Conservation (phyloP, 305 asterid genomes). For the Rubia peregrina region DNA sequence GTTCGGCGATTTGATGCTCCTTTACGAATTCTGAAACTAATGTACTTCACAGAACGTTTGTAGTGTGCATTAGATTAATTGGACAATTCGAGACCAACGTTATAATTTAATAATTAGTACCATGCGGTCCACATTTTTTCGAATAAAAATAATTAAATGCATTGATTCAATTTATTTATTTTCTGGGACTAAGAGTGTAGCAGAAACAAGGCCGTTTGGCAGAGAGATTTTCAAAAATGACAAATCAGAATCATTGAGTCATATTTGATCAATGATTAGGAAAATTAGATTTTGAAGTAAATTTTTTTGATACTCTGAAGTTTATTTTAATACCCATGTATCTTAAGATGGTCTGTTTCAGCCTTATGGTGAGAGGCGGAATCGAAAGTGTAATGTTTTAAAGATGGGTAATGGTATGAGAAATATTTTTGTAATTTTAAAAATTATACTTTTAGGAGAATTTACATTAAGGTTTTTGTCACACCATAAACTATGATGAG, state of each 20-base stretch:
- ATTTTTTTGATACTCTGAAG: too few species aligned
- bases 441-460: too few species aligned
- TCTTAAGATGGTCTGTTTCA: too few species aligned
- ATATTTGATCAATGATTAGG: too few species aligned
- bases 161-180: neutral
- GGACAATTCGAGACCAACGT: neutral
- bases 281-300: too few species aligned
- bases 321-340: too few species aligned
- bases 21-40: neutral
- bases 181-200: neutral
- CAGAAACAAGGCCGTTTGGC: neutral
- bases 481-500: too few species aligned
- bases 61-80: neutral
- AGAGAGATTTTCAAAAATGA: neutral
- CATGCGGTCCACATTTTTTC: neutral
- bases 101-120: neutral
- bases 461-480: too few species aligned
- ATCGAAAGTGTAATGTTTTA: too few species aligned
- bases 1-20: slow-evolving; percentile 10
- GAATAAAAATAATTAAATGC: neutral
- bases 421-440: too few species aligned
- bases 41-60: neutral
- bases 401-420: too few species aligned
- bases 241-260: neutral
- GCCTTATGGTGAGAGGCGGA: too few species aligned